Conservation (phyloP, 75 land plant genomes). For the Adiantum capillusveneris region DNA sequence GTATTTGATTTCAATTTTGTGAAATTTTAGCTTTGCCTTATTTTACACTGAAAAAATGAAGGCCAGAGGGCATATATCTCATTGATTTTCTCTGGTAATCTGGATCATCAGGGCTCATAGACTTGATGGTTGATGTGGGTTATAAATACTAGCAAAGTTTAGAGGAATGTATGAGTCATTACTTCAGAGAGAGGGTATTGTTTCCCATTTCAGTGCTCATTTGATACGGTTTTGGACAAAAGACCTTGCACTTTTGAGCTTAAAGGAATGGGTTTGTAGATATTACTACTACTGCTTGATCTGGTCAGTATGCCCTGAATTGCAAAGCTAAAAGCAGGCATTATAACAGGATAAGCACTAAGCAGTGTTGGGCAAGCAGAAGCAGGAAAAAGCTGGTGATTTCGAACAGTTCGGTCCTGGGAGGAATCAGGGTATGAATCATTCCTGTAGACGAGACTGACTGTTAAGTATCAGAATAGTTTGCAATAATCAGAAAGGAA, state of each 20-base stretch:
- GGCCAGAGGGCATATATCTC: too few species aligned
- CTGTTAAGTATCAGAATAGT: too few species aligned
- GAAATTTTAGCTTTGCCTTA: neutral
- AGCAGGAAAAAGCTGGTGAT: neutral
- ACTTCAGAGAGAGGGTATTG: neutral
- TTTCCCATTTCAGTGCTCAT: neutral
- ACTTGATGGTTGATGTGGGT: too few species aligned
- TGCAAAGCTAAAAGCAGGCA: neutral
- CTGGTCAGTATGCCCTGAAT: neutral
- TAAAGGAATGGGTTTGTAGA: neutral
- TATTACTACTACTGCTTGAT: neutral
- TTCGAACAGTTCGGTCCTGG: neutral
- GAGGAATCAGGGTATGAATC: conserved; percentile 2
- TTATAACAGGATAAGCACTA: conserved; percentile 4
- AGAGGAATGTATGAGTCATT: too few species aligned
- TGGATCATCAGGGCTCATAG: too few species aligned
- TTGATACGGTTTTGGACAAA: neutral
- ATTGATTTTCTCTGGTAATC: too few species aligned
- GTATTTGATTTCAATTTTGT: too few species aligned
- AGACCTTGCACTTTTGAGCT: neutral
- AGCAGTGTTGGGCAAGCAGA: conserved; percentile 6
- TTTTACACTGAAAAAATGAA: too few species aligned
- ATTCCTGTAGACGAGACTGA: neutral
- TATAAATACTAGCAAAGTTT: too few species aligned
- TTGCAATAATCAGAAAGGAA: too few species aligned